These are phyloP conservation scores for Suillus americanus DNA, from an alignment of 768 basidiomycete species.

Conservation along the genomic window DNA sequence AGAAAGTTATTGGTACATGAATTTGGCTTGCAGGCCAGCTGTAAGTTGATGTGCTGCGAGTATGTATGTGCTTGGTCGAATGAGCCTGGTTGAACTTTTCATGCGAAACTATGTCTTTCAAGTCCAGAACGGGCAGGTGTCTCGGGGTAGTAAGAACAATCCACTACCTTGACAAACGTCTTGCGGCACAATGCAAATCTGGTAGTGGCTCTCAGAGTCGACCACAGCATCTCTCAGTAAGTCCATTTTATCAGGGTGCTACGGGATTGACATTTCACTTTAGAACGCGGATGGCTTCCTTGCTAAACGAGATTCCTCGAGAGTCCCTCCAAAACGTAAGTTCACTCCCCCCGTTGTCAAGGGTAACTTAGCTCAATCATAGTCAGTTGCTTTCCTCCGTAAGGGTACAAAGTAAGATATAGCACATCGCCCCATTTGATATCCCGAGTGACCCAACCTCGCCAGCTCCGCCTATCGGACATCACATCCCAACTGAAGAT, in stretches of 20 bases:
- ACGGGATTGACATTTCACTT: not conserved
- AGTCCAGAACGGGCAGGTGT: conserved; percentile 6
- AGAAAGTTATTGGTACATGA: conserved; percentile 4
- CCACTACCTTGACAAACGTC: not conserved
- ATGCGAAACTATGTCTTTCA: conserved; percentile 5
- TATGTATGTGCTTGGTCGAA: not conserved
- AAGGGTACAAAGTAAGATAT: conserved; percentile 36
- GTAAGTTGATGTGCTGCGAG: conserved; percentile 1
- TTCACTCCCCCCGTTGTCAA: conserved; percentile 5
- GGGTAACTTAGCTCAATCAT: conserved; percentile 10
- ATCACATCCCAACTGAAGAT: conserved; percentile 32
- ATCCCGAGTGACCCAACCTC: conserved; percentile 2
- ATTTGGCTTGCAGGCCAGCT: conserved; percentile 10
- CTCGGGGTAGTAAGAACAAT: not conserved
- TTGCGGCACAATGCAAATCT: not conserved
- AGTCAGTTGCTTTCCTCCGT: conserved; percentile 46
- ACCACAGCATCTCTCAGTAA: not conserved
- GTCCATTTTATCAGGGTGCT: not conserved
- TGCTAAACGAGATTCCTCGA: conserved; percentile 30
- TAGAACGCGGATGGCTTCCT: not conserved
- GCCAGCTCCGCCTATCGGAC: conserved; percentile 30
- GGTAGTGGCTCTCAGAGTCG: not conserved
- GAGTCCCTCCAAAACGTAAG: conserved; percentile 38
- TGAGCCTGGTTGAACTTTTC: conserved; percentile 2
- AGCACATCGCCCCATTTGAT: conserved; percentile 5